Percentiles rank a stretch among this genome's conserved stretches.
These are phyloP conservation scores for Plasmodium yoelii DNA, from an alignment of 169 alveolate genomes.

Conservation along the genomic window DNA sequence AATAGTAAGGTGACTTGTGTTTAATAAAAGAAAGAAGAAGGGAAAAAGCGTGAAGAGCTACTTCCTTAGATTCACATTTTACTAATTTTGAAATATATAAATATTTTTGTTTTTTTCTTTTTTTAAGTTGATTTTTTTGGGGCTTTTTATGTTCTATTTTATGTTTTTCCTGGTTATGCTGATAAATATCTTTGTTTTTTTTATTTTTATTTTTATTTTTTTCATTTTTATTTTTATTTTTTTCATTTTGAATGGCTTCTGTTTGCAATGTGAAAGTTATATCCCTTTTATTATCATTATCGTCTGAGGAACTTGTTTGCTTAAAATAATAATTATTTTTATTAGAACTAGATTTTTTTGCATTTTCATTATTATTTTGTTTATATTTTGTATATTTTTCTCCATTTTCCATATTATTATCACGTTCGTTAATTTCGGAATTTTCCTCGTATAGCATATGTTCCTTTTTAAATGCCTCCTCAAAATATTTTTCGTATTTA, in stretches of 20 bases:
- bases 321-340: no score
- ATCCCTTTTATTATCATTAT: no score
- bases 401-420: not conserved
- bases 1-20: slow-evolving; percentile 74
- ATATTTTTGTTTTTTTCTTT: slow-evolving; percentile 40
- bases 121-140: slow-evolving; percentile 12
- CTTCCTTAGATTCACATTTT: slow-evolving; percentile 77
- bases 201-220: slow-evolving; percentile 2
- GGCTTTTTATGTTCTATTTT: slow-evolving; percentile 13
- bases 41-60: slow-evolving; percentile 74
- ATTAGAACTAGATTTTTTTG: no score
- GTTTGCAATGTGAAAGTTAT: not conserved
- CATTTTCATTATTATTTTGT: no score
- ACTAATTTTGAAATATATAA: slow-evolving; percentile 75
- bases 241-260: not conserved
- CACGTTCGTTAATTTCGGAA: not conserved
- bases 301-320: no score
- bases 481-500: slow-evolving; percentile 64
- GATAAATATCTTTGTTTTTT: slow-evolving; percentile 4
- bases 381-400: not conserved
- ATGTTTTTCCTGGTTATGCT: slow-evolving; percentile 2
- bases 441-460: slow-evolving; percentile 12
- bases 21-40: slow-evolving; percentile 63
- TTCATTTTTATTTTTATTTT: slow-evolving; percentile 5
- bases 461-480: slow-evolving; percentile 46